Conservation (phyloP, 1,139 yeast species). For the Taphrina flavorubra region DNA sequence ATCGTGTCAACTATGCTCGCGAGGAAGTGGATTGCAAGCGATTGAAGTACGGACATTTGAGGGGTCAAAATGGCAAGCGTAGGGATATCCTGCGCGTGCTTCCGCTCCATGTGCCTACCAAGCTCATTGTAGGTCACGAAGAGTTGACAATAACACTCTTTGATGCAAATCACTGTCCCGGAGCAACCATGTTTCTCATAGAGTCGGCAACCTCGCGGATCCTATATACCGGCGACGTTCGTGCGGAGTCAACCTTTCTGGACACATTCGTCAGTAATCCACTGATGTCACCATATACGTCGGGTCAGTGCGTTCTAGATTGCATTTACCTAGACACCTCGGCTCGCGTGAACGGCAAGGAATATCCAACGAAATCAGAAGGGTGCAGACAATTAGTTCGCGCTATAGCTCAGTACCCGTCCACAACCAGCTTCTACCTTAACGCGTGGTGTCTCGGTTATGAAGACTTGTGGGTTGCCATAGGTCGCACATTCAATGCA, state of each 20-base stretch:
- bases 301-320: slow-evolving; percentile 54
- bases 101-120: slow-evolving; percentile 47
- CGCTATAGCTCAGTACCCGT: slow-evolving; percentile 57
- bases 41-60: slow-evolving; percentile 43
- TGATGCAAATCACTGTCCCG: slow-evolving; percentile 66
- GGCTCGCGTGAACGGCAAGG: slow-evolving; percentile 18
- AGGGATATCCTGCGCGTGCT: slow-evolving; percentile 44
- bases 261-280: slow-evolving; percentile 56
- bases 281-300: slow-evolving; percentile 49
- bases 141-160: slow-evolving; percentile 50
- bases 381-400: slow-evolving; percentile 55
- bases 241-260: slow-evolving; percentile 63
- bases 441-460: slow-evolving; percentile 60
- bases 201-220: slow-evolving; percentile 54
- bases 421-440: slow-evolving; percentile 56
- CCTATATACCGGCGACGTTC: slow-evolving; percentile 64
- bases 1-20: slow-evolving; percentile 33
- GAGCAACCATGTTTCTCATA: slow-evolving; percentile 63
- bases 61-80: slow-evolving; percentile 22
- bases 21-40: slow-evolving; percentile 22
- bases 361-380: slow-evolving; percentile 55
- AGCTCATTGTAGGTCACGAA: slow-evolving; percentile 45
- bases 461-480: slow-evolving; percentile 62
- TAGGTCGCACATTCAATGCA: slow-evolving; percentile 53
- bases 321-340: slow-evolving; percentile 62